phyloP scores from a whole-genome alignment of 2,329 filamentous ascomycete species.

The Lecanicillium sp. region DNA sequence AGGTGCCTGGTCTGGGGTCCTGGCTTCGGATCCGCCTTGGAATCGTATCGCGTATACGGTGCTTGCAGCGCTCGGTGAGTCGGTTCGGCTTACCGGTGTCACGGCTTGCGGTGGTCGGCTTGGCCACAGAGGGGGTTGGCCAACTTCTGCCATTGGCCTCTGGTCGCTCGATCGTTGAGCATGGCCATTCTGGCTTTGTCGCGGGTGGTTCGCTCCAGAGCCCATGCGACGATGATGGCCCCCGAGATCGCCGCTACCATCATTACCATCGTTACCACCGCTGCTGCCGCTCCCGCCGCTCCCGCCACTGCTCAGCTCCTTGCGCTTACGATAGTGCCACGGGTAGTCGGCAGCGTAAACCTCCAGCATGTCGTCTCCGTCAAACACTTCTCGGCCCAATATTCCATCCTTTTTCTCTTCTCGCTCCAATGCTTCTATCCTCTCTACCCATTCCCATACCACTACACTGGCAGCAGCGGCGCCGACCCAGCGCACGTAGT shows the following conservation, averaged over 20 bases:
- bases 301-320: slow-evolving; percentile 18
- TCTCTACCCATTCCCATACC: slow-evolving; percentile 96
- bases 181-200: slow-evolving; percentile 13
- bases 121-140: slow-evolving; percentile 47
- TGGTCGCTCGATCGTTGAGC: slow-evolving; percentile 14
- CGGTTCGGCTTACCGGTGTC: slow-evolving; percentile 53
- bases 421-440: slow-evolving; percentile 84
- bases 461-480: slow-evolving; percentile 92
- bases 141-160: slow-evolving; percentile 24
- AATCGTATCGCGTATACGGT: slow-evolving; percentile 58
- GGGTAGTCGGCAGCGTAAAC: slow-evolving; percentile 42
- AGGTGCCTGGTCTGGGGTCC: slow-evolving; percentile 34
- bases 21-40: slow-evolving; percentile 47
- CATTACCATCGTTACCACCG: too few relatives aligned
- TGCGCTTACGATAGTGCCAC: slow-evolving; percentile 34
- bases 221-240: slow-evolving; percentile 5
- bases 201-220: not conserved
- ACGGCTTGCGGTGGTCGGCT: slow-evolving; percentile 45
- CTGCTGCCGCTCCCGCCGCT: slow-evolving; percentile 21
- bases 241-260: slow-evolving; percentile 9
- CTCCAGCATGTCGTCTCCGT: slow-evolving; percentile 88
- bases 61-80: slow-evolving; percentile 56
- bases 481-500: slow-evolving; percentile 95
- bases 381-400: slow-evolving; percentile 81
- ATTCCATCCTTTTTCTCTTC: slow-evolving; percentile 94